Evolutionary conservation across 257 asterid species (phyloP).

Genomic region (Lantana camara): DNA sequence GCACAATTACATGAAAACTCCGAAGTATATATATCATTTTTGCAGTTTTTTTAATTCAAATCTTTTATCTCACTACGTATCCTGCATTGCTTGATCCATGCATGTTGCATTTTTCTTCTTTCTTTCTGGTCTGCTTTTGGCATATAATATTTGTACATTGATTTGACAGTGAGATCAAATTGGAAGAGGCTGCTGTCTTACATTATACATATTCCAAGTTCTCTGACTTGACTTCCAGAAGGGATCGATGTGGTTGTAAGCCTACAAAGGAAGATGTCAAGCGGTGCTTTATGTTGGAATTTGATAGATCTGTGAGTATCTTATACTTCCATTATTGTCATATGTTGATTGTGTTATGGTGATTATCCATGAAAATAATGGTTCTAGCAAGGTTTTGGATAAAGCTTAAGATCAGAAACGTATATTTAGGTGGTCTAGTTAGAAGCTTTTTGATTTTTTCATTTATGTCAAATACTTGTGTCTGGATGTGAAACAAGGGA

Average conservation of each 20-base stretch:
- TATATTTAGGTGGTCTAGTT: too few relatives aligned
- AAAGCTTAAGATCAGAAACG: too few relatives aligned
- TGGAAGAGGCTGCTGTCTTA: conserved; percentile 80
- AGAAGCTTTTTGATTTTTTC: too few relatives aligned
- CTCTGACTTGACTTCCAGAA: conserved; percentile 79
- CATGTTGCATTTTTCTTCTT: conserved; percentile 11
- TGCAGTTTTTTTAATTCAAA: conserved; percentile 7
- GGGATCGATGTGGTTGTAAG: conserved; percentile 85
- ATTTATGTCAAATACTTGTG: too few relatives aligned
- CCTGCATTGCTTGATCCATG: conserved; percentile 9
- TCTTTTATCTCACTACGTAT: conserved; percentile 6
- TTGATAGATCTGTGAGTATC: conserved; percentile 76
- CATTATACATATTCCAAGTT: conserved; percentile 83
- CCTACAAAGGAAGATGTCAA: conserved; percentile 79
- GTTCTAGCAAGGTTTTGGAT: conserved; percentile 3
- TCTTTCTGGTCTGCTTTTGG: neutral
- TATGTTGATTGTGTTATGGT: conserved; percentile 23
- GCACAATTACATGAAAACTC: conserved; percentile 75
- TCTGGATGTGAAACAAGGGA: too few relatives aligned
- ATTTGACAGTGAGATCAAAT: conserved; percentile 60
- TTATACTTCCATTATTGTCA: neutral
- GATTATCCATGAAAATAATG: conserved; percentile 1
- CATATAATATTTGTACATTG: conserved; percentile 25
- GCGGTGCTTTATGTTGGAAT: conserved; percentile 79
- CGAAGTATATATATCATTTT: conserved; percentile 48